phyloP scores from a whole-genome alignment of 2,329 filamentous ascomycete species.

The Aspergillus alliaceus region DNA sequence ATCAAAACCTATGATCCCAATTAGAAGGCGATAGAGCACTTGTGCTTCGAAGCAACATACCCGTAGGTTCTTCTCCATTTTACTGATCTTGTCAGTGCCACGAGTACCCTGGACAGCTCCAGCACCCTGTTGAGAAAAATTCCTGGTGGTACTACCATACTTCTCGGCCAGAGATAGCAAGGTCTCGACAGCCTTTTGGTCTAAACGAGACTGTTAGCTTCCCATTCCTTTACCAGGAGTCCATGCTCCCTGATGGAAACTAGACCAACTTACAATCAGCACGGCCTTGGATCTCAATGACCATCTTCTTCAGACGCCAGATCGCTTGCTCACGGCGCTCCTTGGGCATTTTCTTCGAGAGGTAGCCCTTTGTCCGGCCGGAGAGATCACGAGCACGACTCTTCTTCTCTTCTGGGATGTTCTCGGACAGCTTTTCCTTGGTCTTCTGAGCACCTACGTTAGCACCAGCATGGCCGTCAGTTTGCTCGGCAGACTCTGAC shows the following conservation, averaged over 20 bases:
- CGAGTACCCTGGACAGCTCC: conserved; percentile 73
- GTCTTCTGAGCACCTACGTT: conserved; percentile 34
- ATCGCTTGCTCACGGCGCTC: conserved; percentile 91
- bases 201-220: conserved; percentile 35
- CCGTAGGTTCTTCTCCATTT: conserved; percentile 77
- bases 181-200: conserved; percentile 86
- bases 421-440: conserved; percentile 60
- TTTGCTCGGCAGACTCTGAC: conserved; percentile 52
- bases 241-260: neutral
- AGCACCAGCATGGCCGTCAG: conserved; percentile 47
- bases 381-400: conserved; percentile 38
- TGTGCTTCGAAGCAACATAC: conserved; percentile 46
- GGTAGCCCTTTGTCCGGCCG: conserved; percentile 65
- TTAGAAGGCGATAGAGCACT: conserved; percentile 50
- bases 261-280: conserved; percentile 67
- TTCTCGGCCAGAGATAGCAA: conserved; percentile 80
- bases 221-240: neutral
- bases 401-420: conserved; percentile 62
- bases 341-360: conserved; percentile 82
- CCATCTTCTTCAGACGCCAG: conserved; percentile 95
- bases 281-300: conserved; percentile 94
- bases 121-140: conserved; percentile 62
- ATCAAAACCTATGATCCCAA: conserved; percentile 67
- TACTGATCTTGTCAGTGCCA: conserved; percentile 60
- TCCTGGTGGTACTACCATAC: conserved; percentile 74